Base-by-base conservation (phyloP, 148 eudicot species). In the Euryodendron excelsum region DNA sequence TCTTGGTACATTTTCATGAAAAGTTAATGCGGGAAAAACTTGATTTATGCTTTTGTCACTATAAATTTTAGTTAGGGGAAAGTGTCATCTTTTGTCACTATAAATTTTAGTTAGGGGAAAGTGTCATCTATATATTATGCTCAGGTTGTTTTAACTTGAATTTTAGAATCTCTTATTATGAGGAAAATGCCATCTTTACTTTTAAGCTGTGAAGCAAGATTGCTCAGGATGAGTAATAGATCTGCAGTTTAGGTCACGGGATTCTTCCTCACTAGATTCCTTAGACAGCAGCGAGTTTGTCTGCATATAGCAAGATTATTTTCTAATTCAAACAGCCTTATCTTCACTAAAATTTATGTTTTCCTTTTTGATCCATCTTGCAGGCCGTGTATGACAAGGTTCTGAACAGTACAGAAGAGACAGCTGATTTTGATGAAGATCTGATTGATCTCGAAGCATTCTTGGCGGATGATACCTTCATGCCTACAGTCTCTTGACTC, bases 391-490 rank as follows among this genome's bases (percentile, higher is more conserved):
- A 75, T 66, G 85, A 80, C 7, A 69, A 11, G 71, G 77, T 77
- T 66, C 56, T 85, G n/a, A 81, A 78, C 76, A 70, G 55, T 82
- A 62, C 86, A 28, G 85, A 80, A 68, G 90, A 83, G 31, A 71
- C 76, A 17, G 79, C 55, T 69, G 87, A 82, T 69, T 85, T 86
- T 63, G 90, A 87, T 41, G 45, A 41, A 3, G 91, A 88, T 58
- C 75, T 88, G 72, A 76, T 90, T 59, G 90, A 90, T 79, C 39
- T 88, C 41, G 87, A 84, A 28, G 86, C 84, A 62, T 70, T 86
- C 52, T 80, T 88, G 83, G 87, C 62, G 0, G 89, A 90, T 56
- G 91, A 88, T 50, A 45, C 85, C 47, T 83, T 79, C 67, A 90
- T 90, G 91, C 53, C 90, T n/a, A 20, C 82, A 52, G 73, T 77